Evolutionary conservation across 2,329 filamentous ascomycete genomes (phyloP), one percentile per base, ranked within the genome.

Genomic region (Colletotrichum destructivum): DNA sequence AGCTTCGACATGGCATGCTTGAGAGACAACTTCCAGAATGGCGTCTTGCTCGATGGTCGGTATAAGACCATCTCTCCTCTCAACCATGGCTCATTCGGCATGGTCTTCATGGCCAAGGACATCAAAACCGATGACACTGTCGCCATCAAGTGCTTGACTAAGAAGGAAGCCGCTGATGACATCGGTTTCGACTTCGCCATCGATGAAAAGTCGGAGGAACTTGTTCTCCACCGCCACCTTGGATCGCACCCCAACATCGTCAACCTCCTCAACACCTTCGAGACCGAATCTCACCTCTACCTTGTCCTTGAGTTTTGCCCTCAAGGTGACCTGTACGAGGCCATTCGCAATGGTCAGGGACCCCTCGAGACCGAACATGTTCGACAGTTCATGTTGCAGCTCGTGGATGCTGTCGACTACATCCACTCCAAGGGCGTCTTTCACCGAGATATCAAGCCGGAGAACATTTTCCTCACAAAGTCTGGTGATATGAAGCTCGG

Each of bases 371-470:
- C 96, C 2, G 95, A 98, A 80, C 95, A 99, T 81, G 96, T 99
- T 72, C 94, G 96, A 75, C 93, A 94, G 75, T 98, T 98, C 86
- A 98, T 99, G 96, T 87, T 98, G 71, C 91, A 99, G 84, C 90
- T 99, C 44, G 90, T 99, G 64, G 92, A 94, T 80, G 94, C 96
- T 62, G 93, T 99, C 61, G 91, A 94, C 74, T 95, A 94, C 83
- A 94, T 98, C 84, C 96, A 99, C 82, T 88, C 89, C 74, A 95
- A 95, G 82, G 95, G 94, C 75, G 90, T 98, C 79, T 98, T 95
- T 82, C 96, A 99, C 81, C 94, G 96, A 73, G 96, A 99, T 82
- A 98, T 99, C 89, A 99, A 99, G 86, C 96, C 96, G 0, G 96
- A 99, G 88, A 99, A 99, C 87, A 98, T 99, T 82, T 98, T 99